These are phyloP conservation scores for Penicillium nordicum DNA, from an alignment of 2,329 filamentous ascomycete genomes.

Conservation along the genomic window DNA sequence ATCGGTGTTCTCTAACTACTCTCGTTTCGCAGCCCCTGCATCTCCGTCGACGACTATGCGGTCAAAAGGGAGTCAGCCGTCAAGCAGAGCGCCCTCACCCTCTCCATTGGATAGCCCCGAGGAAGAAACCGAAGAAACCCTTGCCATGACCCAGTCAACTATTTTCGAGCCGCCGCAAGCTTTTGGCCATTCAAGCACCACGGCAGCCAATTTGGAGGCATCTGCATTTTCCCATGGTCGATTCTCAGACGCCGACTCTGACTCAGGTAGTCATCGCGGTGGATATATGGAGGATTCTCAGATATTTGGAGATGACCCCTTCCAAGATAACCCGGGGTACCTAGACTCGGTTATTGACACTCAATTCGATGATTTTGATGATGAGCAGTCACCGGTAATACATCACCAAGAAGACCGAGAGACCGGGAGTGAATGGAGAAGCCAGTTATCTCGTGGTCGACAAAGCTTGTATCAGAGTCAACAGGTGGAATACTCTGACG, in stretches of 20 bases:
- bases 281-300: conserved; percentile 27
- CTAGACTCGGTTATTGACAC: conserved; percentile 38
- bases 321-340: conserved; percentile 38
- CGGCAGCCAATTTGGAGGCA: conserved; percentile 19
- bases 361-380: conserved; percentile 34
- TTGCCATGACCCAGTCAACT: conserved; percentile 39
- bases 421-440: conserved; percentile 15
- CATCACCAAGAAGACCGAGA: conserved; percentile 6
- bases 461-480: conserved; percentile 9
- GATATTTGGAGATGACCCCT: conserved; percentile 29
- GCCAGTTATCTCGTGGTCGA: conserved; percentile 17
- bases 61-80: conserved; percentile 30
- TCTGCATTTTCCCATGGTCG: conserved; percentile 39
- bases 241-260: conserved; percentile 43
- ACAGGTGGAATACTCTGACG: background rate
- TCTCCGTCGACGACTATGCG: conserved; percentile 35
- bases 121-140: conserved; percentile 25
- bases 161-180: conserved; percentile 34
- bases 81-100: conserved; percentile 29
- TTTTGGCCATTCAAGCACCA: background rate
- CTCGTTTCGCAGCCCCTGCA: conserved; percentile 34
- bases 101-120: conserved; percentile 24
- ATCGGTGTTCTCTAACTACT: conserved; percentile 47
- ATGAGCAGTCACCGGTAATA: conserved; percentile 24
- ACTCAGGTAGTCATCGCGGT: conserved; percentile 29